Evolutionary conservation across 305 asterid genomes (phyloP).

Genomic region (Fraxinus floribunda): DNA sequence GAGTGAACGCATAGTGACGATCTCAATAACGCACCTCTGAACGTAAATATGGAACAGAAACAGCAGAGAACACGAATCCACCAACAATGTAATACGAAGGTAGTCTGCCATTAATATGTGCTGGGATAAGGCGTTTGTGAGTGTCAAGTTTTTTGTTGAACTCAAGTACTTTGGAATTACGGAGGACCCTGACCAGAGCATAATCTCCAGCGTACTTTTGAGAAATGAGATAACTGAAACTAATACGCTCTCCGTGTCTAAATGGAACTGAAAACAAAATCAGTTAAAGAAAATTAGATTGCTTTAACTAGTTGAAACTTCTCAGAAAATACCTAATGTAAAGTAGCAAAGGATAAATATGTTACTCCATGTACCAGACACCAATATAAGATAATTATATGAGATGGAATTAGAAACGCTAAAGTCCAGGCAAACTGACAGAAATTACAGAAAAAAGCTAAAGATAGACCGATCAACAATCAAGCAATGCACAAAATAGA

Average conservation of each 20-base stretch:
- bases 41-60: conserved; percentile 89
- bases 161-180: conserved; percentile 51
- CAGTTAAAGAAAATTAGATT: neutral
- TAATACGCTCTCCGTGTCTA: conserved; percentile 96
- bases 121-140: conserved; percentile 74
- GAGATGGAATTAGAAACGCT: neutral
- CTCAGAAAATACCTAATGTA: neutral
- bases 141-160: conserved; percentile 66
- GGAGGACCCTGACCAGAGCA: conserved; percentile 76
- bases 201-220: conserved; percentile 84
- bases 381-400: neutral
- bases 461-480: neutral
- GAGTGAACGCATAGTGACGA: conserved; percentile 30
- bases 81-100: conserved; percentile 90
- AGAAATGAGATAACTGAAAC: conserved; percentile 88
- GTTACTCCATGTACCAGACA: neutral
- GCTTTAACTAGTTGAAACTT: neutral
- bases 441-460: neutral
- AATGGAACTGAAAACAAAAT: conserved; percentile 70
- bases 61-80: conserved; percentile 83
- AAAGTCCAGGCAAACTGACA: neutral
- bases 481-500: neutral
- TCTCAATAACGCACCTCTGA: conserved; percentile 63
- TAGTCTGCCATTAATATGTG: conserved; percentile 85
- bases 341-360: neutral